These are phyloP conservation scores for Ramaria sp. DNA, from an alignment of 768 basidiomycete species.

Conservation along the genomic window DNA sequence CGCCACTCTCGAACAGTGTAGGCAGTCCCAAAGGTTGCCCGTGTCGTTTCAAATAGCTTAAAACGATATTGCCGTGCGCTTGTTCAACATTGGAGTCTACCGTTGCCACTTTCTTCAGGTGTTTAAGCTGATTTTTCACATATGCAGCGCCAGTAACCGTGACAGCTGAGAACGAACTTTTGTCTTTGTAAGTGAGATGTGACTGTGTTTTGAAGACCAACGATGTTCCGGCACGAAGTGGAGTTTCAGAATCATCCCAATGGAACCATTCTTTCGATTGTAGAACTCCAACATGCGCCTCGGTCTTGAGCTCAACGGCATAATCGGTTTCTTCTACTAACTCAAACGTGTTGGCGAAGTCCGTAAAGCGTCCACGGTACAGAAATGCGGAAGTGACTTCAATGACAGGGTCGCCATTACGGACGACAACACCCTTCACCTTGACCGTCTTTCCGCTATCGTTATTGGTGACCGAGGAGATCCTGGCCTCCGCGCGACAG, in stretches of 20 bases:
- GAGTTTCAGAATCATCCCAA: slow-evolving; percentile 77
- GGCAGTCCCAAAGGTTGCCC: slow-evolving; percentile 70
- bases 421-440: slow-evolving; percentile 76
- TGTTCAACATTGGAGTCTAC: slow-evolving; percentile 82
- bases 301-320: slow-evolving; percentile 58
- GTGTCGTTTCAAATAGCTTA: slow-evolving; percentile 88
- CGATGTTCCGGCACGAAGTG: slow-evolving; percentile 68
- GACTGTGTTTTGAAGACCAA: slow-evolving; percentile 88
- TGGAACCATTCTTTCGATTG: slow-evolving; percentile 97
- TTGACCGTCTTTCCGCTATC: slow-evolving; percentile 90
- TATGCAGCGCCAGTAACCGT: slow-evolving; percentile 79
- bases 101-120: slow-evolving; percentile 78
- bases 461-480: slow-evolving; percentile 81
- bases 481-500: slow-evolving; percentile 82
- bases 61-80: slow-evolving; percentile 86
- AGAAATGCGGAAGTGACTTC: slow-evolving; percentile 94
- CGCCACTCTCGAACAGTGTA: slow-evolving; percentile 71
- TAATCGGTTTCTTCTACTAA: slow-evolving; percentile 85
- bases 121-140: slow-evolving; percentile 80
- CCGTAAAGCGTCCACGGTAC: slow-evolving; percentile 88
- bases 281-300: slow-evolving; percentile 81
- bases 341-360: slow-evolving; percentile 96
- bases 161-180: slow-evolving; percentile 71
- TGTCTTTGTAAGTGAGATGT: slow-evolving; percentile 85
- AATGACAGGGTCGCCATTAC: slow-evolving; percentile 71